Base-by-base conservation (phyloP, 192 early-diverging fungal genomes). In the Rhizophagus sp. region DNA sequence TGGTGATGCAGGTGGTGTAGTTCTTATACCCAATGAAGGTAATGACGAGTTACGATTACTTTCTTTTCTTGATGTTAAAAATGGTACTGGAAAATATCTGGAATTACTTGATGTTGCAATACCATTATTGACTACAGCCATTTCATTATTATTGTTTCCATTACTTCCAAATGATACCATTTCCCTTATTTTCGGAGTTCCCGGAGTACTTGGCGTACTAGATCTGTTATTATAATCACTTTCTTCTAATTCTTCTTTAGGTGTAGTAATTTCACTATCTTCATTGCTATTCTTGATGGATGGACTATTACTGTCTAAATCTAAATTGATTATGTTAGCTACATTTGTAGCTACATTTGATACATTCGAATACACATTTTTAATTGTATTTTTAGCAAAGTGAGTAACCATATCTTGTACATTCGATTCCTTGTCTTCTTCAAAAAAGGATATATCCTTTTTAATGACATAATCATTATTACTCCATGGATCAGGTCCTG, bases 401-500 rank as follows among this genome's bases (percentile, higher is more conserved):
- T 70, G 36, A 34, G 73, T 5, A 11, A 80, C 34, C 41, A 47
- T 24, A 30, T 75, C 69, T 24, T 61, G 61, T 27, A 62, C 6
- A 25, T 73, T 57, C 10, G 12, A 62, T 5, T 15, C 44, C 10
- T 49, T 62, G 30, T 57, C 70, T 41, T 41, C 30, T 30, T 75
- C 30, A 24, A 15, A 15, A 13, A 50, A 5, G 50, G 30, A 1
- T 25, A 24, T 25, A 9, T 39, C 34, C 17, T 11, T 27, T 44
- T 33, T 30, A 41, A 8, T 41, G 36, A 36, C 7, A 65, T 41
- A 22, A 9, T 44, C 62, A 8, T 76, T 22, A 34, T 13, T 39
- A 19, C 39, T 41, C 80, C 80, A 81, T 5, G 80, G 80, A 64
- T 81, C 71, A 2, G 5, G 13, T 81, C 78, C 13, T 47, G 17